Evolutionary conservation across 2,329 filamentous ascomycete species (phyloP).

Genomic region (Trichoderma aggressivum): DNA sequence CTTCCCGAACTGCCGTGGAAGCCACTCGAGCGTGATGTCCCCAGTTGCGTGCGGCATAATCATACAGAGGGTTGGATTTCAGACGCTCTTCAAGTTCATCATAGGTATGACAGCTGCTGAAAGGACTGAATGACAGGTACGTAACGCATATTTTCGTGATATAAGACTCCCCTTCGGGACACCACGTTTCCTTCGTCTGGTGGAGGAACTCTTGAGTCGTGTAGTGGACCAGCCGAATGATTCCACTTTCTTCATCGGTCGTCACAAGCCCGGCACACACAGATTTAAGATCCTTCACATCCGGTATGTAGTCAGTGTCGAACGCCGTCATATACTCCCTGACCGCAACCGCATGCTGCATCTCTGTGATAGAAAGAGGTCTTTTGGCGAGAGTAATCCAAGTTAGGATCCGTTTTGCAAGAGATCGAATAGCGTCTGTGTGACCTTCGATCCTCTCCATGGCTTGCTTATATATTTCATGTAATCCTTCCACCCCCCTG

Average conservation of each 20-base stretch:
- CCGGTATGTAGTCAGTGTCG: slow-evolving; percentile 30
- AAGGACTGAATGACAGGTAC: slow-evolving; percentile 36
- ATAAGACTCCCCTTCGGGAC: slow-evolving; percentile 29
- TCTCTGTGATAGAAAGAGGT: slow-evolving; percentile 33
- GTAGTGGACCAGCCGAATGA: slow-evolving; percentile 43
- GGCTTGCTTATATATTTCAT: slow-evolving; percentile 39
- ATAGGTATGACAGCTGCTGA: slow-evolving; percentile 18
- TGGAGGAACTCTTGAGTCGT: slow-evolving; percentile 45
- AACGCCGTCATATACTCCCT: slow-evolving; percentile 22
- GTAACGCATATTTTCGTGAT: slow-evolving; percentile 34
- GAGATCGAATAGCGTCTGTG: slow-evolving; percentile 16
- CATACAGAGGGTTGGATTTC: background rate
- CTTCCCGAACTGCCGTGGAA: background rate
- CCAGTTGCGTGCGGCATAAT: background rate
- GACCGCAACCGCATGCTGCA: slow-evolving; percentile 43
- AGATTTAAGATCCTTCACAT: slow-evolving; percentile 34
- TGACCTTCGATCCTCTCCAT: slow-evolving; percentile 44
- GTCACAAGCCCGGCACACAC: slow-evolving; percentile 42
- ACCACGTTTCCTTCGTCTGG: slow-evolving; percentile 27
- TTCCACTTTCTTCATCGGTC: slow-evolving; percentile 36
- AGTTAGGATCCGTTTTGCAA: slow-evolving; percentile 38
- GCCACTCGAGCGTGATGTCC: background rate
- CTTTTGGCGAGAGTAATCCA: slow-evolving; percentile 41
- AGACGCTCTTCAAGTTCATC: background rate
- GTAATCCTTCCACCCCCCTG: slow-evolving; percentile 24